Base-by-base conservation (phyloP, 2,329 filamentous ascomycete species). In the Colletotrichum echinochloae region DNA sequence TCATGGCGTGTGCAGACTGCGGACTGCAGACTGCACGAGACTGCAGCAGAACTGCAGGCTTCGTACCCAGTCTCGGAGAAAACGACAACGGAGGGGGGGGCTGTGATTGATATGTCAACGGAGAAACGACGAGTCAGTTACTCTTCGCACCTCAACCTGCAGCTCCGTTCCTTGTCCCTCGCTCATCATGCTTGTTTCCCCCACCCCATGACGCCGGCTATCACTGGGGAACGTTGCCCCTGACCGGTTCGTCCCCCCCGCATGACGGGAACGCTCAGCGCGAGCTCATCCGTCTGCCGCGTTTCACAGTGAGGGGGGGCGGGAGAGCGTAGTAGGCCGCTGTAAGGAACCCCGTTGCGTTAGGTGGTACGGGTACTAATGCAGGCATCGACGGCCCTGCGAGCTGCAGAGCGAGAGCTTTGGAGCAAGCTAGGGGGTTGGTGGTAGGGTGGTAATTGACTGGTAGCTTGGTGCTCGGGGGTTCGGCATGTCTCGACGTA, bases 1-100 rank as follows among this genome's bases (percentile, higher is more conserved):
- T 71, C 64, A 71, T 68, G 52, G 48, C 41, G 57, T n/a, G n/a
- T n/a, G n/a, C n/a, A n/a, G n/a, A 52, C 64, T 71, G 59, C 68
- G 62, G 57, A 48, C 18, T 44, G 41, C 41, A 44, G n/a, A n/a
- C n/a, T n/a, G n/a, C n/a, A n/a, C n/a, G n/a, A n/a, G n/a, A n/a
- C n/a, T n/a, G n/a, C n/a, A n/a, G n/a, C n/a, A n/a, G n/a, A n/a
- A n/a, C n/a, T n/a, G n/a, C n/a, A n/a, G n/a, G n/a, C n/a, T 33
- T 5, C 55, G 33, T 5, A 14, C 41, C 59, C 65, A 39, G 33
- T 18, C 35, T 46, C 52, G 52, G 30, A 20, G 44, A 30, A 5
- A 61, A 61, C 20, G 46, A 52, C 49, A 37, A 14, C 7, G 49
- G n/a, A 33, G 52, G 37, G 35, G 26, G 26, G 55, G 54, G 39